Conservation (phyloP, 768 basidiomycete species). For the Macrolepiota fuliginosa region DNA sequence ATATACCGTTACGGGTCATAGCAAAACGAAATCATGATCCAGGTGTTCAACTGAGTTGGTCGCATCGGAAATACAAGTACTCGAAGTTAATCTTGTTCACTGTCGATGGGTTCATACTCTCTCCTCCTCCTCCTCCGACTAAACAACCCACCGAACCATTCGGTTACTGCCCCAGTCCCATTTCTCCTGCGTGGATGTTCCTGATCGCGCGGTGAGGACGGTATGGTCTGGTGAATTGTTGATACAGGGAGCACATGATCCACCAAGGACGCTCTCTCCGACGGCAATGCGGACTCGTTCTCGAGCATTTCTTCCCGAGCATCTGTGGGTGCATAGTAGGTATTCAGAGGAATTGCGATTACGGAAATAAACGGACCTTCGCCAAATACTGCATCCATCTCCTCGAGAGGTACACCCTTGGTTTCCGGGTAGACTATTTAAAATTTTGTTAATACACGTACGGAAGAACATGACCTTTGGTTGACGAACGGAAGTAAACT, state of each 20-base stretch:
- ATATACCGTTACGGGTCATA: not conserved
- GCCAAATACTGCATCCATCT: conserved; percentile 89
- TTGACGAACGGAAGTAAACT: conserved; percentile 75
- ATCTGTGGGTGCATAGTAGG: conserved; percentile 14
- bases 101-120: conserved; percentile 45
- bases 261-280: conserved; percentile 7
- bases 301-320: conserved; percentile 60
- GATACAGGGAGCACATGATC: conserved; percentile 1
- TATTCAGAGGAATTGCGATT: not conserved
- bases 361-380: conserved; percentile 53
- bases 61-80: not conserved
- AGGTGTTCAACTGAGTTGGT: not conserved
- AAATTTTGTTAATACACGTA: conserved; percentile 12
- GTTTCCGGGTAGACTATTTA: conserved; percentile 79
- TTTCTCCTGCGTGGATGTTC: not conserved
- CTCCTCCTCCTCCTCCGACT: conserved; percentile 27
- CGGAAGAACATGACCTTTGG: not conserved
- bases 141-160: conserved; percentile 51
- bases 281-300: conserved; percentile 57
- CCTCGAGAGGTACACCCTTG: conserved; percentile 83
- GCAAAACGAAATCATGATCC: not conserved
- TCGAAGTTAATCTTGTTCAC: conserved; percentile 26
- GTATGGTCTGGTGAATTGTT: conserved; percentile 31
- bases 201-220: not conserved
- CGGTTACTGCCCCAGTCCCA: not conserved